A percentile compares a stretch with the other conserved stretches of the same genome.
These are phyloP conservation scores for Zancudomyces culisetae DNA, from an alignment of 371 early-diverging fungal species.

Conservation along the genomic window DNA sequence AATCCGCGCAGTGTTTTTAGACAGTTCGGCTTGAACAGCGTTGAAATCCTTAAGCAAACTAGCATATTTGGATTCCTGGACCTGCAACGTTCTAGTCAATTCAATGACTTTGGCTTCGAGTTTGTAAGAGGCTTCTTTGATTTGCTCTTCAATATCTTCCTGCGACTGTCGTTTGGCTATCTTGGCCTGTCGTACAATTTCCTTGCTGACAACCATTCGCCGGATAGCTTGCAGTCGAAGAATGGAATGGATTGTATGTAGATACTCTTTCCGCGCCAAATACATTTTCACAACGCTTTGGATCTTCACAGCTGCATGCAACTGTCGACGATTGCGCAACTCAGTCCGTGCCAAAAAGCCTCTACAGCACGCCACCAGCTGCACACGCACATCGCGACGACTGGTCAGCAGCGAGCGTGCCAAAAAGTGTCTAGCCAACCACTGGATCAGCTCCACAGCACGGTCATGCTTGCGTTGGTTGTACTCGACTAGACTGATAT, in stretches of 20 bases:
- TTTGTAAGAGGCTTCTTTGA: conserved; percentile 76
- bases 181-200: conserved; percentile 41
- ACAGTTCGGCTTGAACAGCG: conserved; percentile 16
- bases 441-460: conserved; percentile 63
- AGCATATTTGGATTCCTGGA: conserved; percentile 22
- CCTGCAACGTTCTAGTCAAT: conserved; percentile 50
- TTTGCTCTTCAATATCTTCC: conserved; percentile 68
- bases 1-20: conserved; percentile 12
- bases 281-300: conserved; percentile 43
- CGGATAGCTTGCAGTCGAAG: conserved; percentile 58
- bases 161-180: conserved; percentile 53
- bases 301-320: conserved; percentile 55
- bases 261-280: conserved; percentile 35
- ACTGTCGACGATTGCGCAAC: conserved; percentile 32
- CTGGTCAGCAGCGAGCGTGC: conserved; percentile 32
- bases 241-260: conserved; percentile 29
- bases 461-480: conserved; percentile 36
- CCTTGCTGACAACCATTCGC: no score
- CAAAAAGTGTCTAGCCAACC: conserved; percentile 38
- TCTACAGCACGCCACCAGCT: conserved; percentile 36
- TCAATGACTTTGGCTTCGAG: conserved; percentile 91
- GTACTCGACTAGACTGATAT: conserved; percentile 33
- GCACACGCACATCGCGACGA: conserved; percentile 16
- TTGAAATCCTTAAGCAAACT: no score
- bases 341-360: conserved; percentile 32